Evolutionary conservation across 139 green algal genomes (phyloP).

Genomic region (Nannochloris sp.): DNA sequence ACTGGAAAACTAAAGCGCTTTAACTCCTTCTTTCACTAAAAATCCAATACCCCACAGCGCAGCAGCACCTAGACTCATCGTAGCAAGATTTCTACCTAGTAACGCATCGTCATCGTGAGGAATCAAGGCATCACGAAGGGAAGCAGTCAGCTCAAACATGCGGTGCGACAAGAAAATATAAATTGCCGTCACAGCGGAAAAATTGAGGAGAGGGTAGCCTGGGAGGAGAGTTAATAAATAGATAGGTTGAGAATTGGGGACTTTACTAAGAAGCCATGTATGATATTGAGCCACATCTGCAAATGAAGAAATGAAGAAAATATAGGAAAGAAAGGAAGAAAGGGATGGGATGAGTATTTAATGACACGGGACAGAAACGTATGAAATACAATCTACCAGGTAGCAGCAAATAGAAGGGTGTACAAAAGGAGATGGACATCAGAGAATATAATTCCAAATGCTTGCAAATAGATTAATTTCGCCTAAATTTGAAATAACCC

Average conservation of each 20-base stretch:
- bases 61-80: slow-evolving; percentile 27
- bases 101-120: slow-evolving; percentile 70
- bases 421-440: neutral
- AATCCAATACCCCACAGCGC: neutral
- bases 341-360: no score
- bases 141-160: slow-evolving; percentile 81
- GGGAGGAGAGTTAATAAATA: slow-evolving; percentile 71
- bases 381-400: neutral
- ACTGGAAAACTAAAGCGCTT: no score
- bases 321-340: neutral
- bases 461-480: no score
- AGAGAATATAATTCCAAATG: no score
- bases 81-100: slow-evolving; percentile 63
- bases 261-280: slow-evolving; percentile 77
- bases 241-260: slow-evolving; percentile 85
- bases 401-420: neutral
- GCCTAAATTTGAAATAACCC: no score
- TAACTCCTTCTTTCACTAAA: neutral
- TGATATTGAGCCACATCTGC: slow-evolving; percentile 81
- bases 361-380: slow-evolving; percentile 13
- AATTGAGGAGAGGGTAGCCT: slow-evolving; percentile 90
- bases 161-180: slow-evolving; percentile 73
- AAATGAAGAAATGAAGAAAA: neutral
- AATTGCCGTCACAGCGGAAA: slow-evolving; percentile 64
- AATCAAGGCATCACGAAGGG: slow-evolving; percentile 67